Evolutionary conservation across 352 stramenopile genomes (phyloP), one percentile per base, ranked within the genome.

Genomic region (Lagenidium sp.): DNA sequence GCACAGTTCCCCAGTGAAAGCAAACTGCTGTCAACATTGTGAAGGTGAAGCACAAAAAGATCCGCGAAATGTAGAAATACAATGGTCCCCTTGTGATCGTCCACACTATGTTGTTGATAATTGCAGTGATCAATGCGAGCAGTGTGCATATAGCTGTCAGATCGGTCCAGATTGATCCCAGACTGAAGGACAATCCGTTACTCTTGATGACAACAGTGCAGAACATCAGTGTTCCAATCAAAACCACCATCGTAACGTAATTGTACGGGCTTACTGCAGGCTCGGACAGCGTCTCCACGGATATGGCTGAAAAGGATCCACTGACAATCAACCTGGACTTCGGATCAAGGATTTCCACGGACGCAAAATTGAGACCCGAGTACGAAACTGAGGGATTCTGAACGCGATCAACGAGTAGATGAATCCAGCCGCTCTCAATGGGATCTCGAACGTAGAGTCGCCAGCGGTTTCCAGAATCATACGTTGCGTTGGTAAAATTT

Each of bases 91-190:
- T 71, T 24, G 47, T 44, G 31, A 91, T 74, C 28, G 75, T 61
- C 81, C 81, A 94, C n/a, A 88, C 50, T 8, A 88, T 57, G 49
- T 94, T 94, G 74, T 91, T 91, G 29, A 91, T 41, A 42, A 94
- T 82, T 11, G 72, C 60, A 4, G 72, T 85, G 35, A 69, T 65
- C 15, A 91, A 54, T 22, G 75, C 78, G 30, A 86, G 53, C 30
- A 94, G 62, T 12, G 81, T 88, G 50, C 78, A 89, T 36, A 94
- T 85, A 12, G 81, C 81, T 4, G 81, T 94, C 31, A 94, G 61
- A 45, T 94, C 81, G 2, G 76, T 91, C 76, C 80, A 94, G 53
- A 91, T 86, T 19, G 81, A 90, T 30, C 78, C 77, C 16, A 89
- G 61, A 13, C 73, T 87, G 60, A 94, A 90, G 16, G 77, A 68